Base-by-base conservation (phyloP, 2,329 filamentous ascomycete species). In the Verticillium zaregamsianum region DNA sequence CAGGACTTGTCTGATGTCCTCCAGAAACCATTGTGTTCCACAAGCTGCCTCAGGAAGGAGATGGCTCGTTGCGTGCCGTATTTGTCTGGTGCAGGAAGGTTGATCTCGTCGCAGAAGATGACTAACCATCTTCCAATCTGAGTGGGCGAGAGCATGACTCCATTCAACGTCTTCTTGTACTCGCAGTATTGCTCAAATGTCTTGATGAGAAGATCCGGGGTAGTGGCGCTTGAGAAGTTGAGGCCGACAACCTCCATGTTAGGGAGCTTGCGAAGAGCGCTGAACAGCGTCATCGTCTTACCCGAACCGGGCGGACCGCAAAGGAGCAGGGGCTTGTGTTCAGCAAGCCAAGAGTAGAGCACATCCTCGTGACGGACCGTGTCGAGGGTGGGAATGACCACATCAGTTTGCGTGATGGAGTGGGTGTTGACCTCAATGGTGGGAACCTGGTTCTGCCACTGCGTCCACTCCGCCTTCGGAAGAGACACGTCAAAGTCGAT, bases 251-350 rank as follows among this genome's bases (percentile, higher is more conserved):
- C 93, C 77, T 99, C 95, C 93, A 99, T 97, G 73, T 97, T 97
- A 3, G 94, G 94, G 62, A 99, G 82, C 77, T 99, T 99, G 66
- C 95, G 90, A 60, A 99, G 86, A 37, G 95, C 95, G 73, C 94
- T 97, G 81, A 99, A 99, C 14, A 99, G 82, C 12, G 95, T 99
- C 95, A 99, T 99, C 5, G 95, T 99, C 81, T 99, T 99, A 82
- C 95, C 95, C 59, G 95, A 99, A 80, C 95, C 95, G 62, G 95
- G 95, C 72, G 95, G 96, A 75, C 95, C 96, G 74, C 95, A 99
- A 17, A 99, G 89, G 59, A 99, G 82, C 20, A 99, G 82, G 14
- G 96, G 95, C 79, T 99, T 99, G 74, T 99, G 95, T 75, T 99
- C 95, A 17, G 96, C 95, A 55, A 99, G 86, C 95, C 95, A 99